Base-by-base conservation (phyloP, 2,329 filamentous ascomycete species). In the Penicillium nordicum region DNA sequence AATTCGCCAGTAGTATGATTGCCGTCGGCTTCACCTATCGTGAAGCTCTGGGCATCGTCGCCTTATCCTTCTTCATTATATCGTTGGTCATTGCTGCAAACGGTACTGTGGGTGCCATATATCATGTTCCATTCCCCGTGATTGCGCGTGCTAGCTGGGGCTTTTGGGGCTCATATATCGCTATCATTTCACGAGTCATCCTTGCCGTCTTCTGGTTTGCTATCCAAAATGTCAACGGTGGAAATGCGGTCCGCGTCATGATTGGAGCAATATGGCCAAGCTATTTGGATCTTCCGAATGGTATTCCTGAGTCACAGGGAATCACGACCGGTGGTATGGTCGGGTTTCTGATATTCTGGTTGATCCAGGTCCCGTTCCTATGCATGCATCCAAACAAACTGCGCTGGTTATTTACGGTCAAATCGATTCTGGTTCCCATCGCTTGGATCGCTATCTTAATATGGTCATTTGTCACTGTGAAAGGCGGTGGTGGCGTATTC, bases 201-300 rank as follows among this genome's bases (percentile, higher is more conserved):
- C 76, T 84, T 4, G 82, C 81, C 5, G 67, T 84, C 18, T 83
- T 85, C 69, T 84, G 82, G 87, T 84, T 88, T 51, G 84, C 85
- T 0, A 86, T 88, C 45, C 84, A 88, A 62, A 84, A 82, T 40
- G 83, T 84, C 57, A 86, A 86, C 60, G 85, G 86, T 0, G 84
- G 81, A 0, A 81, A 82, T 55, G 75, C 78, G 0, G 74, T 83
- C 9, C 72, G 74, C 5, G 78, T 80, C 42, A 82, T 82, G 71
- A 71, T 84, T 14, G 76, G 77, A 8, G 81, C 82, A 1, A 84
- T 84, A 60, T 79, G 76, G 76, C 76, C 76, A 2, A 74, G 71
- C 14, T 78, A 71, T 52, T 60, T 70, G 43, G 57, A 60, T 1
- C 49, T 78, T n/a, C 60, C 63, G 10, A 78, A 78, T 55, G 51